Conservation (phyloP, 345 rosid species). For the Dovyalis caffra region DNA sequence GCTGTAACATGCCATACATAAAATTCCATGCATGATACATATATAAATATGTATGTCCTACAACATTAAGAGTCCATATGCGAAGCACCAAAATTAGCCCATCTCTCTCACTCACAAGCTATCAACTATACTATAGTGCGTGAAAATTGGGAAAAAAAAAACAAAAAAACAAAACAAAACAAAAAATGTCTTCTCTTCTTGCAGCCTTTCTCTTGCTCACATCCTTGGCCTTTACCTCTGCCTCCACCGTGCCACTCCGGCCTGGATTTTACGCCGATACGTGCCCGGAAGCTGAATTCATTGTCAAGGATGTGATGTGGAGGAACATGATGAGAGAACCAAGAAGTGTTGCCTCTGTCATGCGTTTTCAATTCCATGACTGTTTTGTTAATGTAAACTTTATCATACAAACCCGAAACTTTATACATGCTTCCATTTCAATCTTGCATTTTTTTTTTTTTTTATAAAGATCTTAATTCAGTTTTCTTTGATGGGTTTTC, state of each 20-base stretch:
- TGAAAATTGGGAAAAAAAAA: neutral
- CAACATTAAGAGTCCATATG: conserved; percentile 4
- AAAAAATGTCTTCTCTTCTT: conserved; percentile 17
- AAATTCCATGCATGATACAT: neutral
- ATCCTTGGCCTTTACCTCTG: conserved; percentile 18
- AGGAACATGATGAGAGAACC: conserved; percentile 64
- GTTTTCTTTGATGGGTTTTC: neutral
- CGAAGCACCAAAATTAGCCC: conserved; percentile 3
- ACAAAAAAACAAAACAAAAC: neutral
- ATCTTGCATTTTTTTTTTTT: neutral
- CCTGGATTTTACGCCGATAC: conserved; percentile 64
- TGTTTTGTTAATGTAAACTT: conserved; percentile 80
- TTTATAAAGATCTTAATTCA: neutral
- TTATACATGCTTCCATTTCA: neutral
- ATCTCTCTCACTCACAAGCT: conserved; percentile 1
- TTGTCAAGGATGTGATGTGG: conserved; percentile 57
- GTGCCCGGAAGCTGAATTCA: conserved; percentile 74
- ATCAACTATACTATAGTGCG: neutral
- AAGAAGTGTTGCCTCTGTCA: conserved; percentile 81
- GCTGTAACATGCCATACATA: neutral
- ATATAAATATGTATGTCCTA: conserved; percentile 3
- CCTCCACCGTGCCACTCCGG: conserved; percentile 33
- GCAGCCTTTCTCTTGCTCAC: conserved; percentile 25
- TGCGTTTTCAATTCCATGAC: conserved; percentile 97
- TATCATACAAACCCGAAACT: neutral